Evolutionary conservation across 176 grass and related monocot species (phyloP).

Genomic region (Phragmites australis): DNA sequence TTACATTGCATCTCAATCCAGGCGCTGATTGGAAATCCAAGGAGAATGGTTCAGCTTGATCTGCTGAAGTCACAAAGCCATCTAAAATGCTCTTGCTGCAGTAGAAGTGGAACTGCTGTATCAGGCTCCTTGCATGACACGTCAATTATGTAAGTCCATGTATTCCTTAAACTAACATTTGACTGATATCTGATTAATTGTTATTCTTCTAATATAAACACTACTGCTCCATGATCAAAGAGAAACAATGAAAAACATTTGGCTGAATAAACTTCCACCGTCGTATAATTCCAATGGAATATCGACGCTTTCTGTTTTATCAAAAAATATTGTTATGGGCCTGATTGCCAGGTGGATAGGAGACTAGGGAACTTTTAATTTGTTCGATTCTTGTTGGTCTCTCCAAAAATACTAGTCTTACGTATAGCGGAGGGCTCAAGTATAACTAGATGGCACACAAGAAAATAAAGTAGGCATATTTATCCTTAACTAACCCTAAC

Average conservation of each 20-base stretch:
- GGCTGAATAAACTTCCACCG: neutral
- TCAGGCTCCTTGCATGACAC: slow-evolving; percentile 77
- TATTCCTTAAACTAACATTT: slow-evolving; percentile 21
- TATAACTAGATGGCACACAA: neutral
- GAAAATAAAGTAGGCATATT: neutral
- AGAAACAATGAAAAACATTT: neutral
- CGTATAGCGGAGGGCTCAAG: neutral
- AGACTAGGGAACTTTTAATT: neutral
- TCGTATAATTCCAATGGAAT: neutral
- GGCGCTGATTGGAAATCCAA: slow-evolving; percentile 87
- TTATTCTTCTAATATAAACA: slow-evolving; percentile 1
- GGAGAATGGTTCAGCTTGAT: slow-evolving; percentile 87
- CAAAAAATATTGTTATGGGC: neutral
- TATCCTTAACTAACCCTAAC: neutral
- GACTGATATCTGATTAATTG: neutral
- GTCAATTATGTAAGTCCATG: slow-evolving; percentile 69
- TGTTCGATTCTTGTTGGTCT: neutral
- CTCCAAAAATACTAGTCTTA: neutral
- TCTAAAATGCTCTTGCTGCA: slow-evolving; percentile 77
- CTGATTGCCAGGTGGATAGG: neutral
- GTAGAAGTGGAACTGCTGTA: slow-evolving; percentile 45
- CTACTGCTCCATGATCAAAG: neutral
- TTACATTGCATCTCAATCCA: slow-evolving; percentile 33
- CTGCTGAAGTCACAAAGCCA: slow-evolving; percentile 63
- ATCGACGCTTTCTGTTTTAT: neutral